Base-by-base conservation (phyloP, 2,329 filamentous ascomycete genomes). In the Aspergillus melleus region DNA sequence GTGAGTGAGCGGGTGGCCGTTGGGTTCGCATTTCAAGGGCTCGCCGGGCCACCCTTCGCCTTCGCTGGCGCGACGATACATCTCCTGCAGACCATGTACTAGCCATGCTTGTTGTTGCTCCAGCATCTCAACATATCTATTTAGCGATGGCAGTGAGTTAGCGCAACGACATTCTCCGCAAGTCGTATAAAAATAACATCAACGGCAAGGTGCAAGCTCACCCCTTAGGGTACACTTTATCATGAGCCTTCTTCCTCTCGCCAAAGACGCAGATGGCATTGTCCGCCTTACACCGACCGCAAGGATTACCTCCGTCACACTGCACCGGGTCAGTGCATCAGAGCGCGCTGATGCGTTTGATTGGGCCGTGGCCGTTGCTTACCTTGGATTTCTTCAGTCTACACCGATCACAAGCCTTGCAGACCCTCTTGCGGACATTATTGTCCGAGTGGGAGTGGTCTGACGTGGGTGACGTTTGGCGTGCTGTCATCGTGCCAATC, bases 191-290 rank as follows among this genome's bases (percentile, higher is more conserved):
- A 52, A 60, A 59, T 36, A 46, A 47, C 44, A 59, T 50, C 30
- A 8, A 51, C 16, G 24, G 36, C 56, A 49, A 59, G 59, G 61
- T 54, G 65, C 52, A 63, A 52, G 72, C 81, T 76, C 74, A 88
- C 82, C 86, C 86, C 76, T 88, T 88, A n/a, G 86, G 86, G 72
- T 88, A 88, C 51, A 87, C 83, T 73, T 88, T 88, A 74, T 88
- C 86, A 67, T 87, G 85, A 6, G 83, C 83, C 78, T 87, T 88
- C 72, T 88, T 88, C 57, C 86, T 78, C 70, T 88, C 85, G 32
- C 86, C 86, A 73, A 87, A 88, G 4, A 87, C 83, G 66, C 86
- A 88, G 61, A 87, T 86, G 46, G 84, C 83, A 71, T 88, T 87
- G 72, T 88, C 86, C 61, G 83, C 80, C 69, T 84, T 84, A 74